Evolutionary conservation across 345 rosid genomes (phyloP), one percentile per base, ranked within the genome.

Genomic region (Citrus trifoliata): DNA sequence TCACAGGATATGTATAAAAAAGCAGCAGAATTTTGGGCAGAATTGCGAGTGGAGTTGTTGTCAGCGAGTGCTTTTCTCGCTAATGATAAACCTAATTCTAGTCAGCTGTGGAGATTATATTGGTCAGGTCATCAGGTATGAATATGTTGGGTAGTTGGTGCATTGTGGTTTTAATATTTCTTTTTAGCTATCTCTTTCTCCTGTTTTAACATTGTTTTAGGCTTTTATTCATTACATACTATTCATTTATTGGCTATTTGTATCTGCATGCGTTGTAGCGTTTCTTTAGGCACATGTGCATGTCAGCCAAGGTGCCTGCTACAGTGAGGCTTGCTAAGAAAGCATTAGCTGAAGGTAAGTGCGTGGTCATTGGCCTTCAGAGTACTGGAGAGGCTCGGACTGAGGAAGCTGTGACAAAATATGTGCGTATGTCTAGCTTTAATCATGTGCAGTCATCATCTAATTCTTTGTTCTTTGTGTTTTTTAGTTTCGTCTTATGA

Each of bases 341-440:
- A 83, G 99, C 97, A 74, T 89, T 96, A 76, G 25, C 30, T 63
- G 85, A 90, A 75, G 86, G 89, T 80, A 92, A 93, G 83, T 96
- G 98, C 82, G 99, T 93, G 82, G 99, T 96, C 76, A 83, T 96
- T 82, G 99, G 99, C 81, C 98, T 96, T 67, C 98, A 93, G 90
- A 96, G 99, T 86, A 96, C 99, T 4, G 99, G 99, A 80, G 99
- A 96, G 86, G 99, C 99, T 76, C 89, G 99, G 71, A 96, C 98
- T 55, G 99, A 93, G 87, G 99, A 96, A 90, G 99, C 99, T 42
- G 91, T 96, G 73, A 89, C 96, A 79, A 96, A 96, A 96, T 96
- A 96, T 92, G 99, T 95, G 73, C 3, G 92, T 86, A 64, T 78
- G 79, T 77, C 66, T 62, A 24, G 65, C 72, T 56, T 75, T 68